Evolutionary conservation across 805 yeast species (phyloP).

Genomic region (Dipodascopsis uninucleata): DNA sequence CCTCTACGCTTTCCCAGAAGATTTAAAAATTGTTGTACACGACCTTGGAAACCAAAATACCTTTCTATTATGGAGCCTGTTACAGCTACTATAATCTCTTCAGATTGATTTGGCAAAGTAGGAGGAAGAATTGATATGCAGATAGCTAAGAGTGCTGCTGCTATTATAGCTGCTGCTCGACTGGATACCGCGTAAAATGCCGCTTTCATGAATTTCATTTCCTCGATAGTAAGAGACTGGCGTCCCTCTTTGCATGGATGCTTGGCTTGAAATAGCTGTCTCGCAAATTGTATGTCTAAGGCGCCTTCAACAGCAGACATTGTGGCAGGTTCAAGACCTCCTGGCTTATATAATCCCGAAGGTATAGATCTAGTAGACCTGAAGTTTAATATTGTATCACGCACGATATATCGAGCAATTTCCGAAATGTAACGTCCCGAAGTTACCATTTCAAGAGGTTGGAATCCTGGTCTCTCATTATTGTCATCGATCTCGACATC

Average conservation of each 20-base stretch:
- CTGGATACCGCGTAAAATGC: constrained; percentile 34
- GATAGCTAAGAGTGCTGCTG: constrained; percentile 30
- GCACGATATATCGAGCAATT: constrained; percentile 63
- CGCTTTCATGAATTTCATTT: constrained; percentile 28
- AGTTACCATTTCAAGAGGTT: constrained; percentile 81
- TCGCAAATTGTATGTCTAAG: constrained; percentile 27
- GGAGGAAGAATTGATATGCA: constrained; percentile 31
- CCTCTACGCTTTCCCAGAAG: constrained; percentile 14
- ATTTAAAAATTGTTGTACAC: constrained; percentile 33
- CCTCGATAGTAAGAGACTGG: constrained; percentile 20
- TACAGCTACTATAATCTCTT: constrained; percentile 32
- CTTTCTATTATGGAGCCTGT: constrained; percentile 37
- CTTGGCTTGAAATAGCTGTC: constrained; percentile 23
- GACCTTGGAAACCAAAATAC: constrained; percentile 32
- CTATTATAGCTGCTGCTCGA: constrained; percentile 36
- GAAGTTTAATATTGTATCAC: constrained; percentile 54
- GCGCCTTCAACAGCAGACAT: constrained; percentile 33
- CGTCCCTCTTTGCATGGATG: constrained; percentile 16
- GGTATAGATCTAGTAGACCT: constrained; percentile 21
- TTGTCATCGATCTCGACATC: constrained; percentile 63
- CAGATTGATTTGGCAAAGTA: constrained; percentile 18
- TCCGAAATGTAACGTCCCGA: constrained; percentile 91
- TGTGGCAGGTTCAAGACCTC: constrained; percentile 30
- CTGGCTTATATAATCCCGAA: constrained; percentile 28
- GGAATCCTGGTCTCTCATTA: constrained; percentile 70